A percentile compares a stretch with the other conserved stretches of the same genome.
Evolutionary conservation across 1,284 basidiomycete genomes (phyloP).

Genomic region (Entoloma clypeatum): DNA sequence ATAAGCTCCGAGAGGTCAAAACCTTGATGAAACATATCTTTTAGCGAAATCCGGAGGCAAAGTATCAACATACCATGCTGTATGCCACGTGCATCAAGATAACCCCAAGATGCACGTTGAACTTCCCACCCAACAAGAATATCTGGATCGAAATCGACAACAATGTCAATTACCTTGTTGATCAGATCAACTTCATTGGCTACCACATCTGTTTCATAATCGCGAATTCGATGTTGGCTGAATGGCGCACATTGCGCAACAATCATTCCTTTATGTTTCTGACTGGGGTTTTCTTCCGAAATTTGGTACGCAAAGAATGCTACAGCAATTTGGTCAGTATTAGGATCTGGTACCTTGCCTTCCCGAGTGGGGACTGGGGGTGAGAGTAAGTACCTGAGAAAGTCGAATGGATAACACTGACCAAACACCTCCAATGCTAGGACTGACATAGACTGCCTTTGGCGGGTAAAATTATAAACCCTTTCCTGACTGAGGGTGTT

Average conservation of each 20-base stretch:
- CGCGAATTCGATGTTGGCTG: slow-evolving; percentile 38
- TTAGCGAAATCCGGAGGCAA: slow-evolving; percentile 1
- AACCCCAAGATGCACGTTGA: slow-evolving; percentile 89
- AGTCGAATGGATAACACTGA: slow-evolving; percentile 30
- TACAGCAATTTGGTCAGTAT: slow-evolving; percentile 65
- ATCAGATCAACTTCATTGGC: slow-evolving; percentile 80
- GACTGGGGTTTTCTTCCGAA: slow-evolving; percentile 23
- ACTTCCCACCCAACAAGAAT: slow-evolving; percentile 92
- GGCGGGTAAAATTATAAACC: slow-evolving; percentile 42
- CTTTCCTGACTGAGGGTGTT: slow-evolving; percentile 41
- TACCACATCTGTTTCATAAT: slow-evolving; percentile 52
- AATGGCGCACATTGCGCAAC: slow-evolving; percentile 43
- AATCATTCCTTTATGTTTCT: slow-evolving; percentile 66
- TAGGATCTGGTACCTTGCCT: slow-evolving; percentile 66
- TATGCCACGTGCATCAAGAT: slow-evolving; percentile 68
- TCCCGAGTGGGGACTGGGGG: slow-evolving; percentile 58
- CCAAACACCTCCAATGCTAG: slow-evolving; percentile 85
- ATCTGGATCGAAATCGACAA: slow-evolving; percentile 85
- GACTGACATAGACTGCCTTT: slow-evolving; percentile 76
- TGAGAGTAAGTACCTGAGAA: neutral
- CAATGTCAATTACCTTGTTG: slow-evolving; percentile 74
- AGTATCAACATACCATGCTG: slow-evolving; percentile 51
- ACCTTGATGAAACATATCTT: slow-evolving; percentile 38
- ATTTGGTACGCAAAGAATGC: slow-evolving; percentile 45
- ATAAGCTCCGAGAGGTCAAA: slow-evolving; percentile 66